A percentile compares a stretch with the other conserved stretches of the same genome.
These are phyloP conservation scores for Lagenidium sp. DNA, from an alignment of 352 stramenopile species.

Conservation along the genomic window DNA sequence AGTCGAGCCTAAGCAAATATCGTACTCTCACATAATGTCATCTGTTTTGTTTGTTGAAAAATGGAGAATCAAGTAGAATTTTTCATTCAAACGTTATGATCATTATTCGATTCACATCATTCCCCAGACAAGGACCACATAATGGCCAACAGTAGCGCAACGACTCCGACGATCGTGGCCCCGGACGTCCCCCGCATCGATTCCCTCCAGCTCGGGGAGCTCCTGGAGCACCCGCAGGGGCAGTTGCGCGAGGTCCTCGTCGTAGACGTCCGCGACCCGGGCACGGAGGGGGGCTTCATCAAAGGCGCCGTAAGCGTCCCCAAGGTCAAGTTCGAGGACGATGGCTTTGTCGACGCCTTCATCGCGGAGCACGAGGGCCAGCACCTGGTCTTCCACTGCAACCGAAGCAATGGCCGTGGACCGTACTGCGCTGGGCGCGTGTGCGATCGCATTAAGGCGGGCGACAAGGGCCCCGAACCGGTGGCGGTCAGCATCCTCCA, in stretches of 20 bases:
- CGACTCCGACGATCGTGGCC: too few relatives aligned
- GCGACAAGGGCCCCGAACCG: slow-evolving; percentile 13
- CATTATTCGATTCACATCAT: too few relatives aligned
- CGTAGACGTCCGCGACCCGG: slow-evolving; percentile 23
- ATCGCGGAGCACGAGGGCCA: slow-evolving; percentile 13
- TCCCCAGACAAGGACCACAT: too few relatives aligned
- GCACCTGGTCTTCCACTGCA: slow-evolving; percentile 25
- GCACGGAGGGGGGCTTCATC: slow-evolving; percentile 23
- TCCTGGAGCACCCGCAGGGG: slow-evolving; percentile 5
- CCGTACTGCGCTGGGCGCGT: slow-evolving; percentile 14
- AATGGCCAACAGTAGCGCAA: too few relatives aligned
- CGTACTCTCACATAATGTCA: too few relatives aligned
- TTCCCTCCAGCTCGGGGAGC: slow-evolving; percentile 10
- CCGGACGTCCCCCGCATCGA: slow-evolving; percentile 15
- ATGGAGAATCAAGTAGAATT: too few relatives aligned
- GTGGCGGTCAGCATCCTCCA: slow-evolving; percentile 16
- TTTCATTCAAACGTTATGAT: too few relatives aligned
- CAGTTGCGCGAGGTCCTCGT: slow-evolving; percentile 7
- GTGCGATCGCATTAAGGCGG: slow-evolving; percentile 12
- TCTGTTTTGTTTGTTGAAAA: too few relatives aligned
- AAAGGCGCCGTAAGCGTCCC: slow-evolving; percentile 23
- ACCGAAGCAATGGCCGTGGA: slow-evolving; percentile 21
- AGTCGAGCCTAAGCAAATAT: too few relatives aligned
- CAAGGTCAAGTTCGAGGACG: slow-evolving; percentile 20
- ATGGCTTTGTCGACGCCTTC: slow-evolving; percentile 23